A percentile compares a stretch with the other conserved stretches of the same genome.
phyloP scores from a whole-genome alignment of 306 rosid species.

The Cicer arietinum region DNA sequence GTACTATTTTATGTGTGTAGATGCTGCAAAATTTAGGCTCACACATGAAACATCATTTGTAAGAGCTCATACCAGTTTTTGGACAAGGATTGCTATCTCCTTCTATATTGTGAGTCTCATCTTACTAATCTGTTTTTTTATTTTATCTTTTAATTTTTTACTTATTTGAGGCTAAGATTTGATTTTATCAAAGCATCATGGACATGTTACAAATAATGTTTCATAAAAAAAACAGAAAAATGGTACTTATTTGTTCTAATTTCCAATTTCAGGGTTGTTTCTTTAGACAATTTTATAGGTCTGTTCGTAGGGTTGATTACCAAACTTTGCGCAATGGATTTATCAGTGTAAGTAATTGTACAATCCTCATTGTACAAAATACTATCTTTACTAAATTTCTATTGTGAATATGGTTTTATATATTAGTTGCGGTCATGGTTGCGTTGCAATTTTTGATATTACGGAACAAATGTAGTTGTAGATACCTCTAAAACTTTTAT shows the following conservation, averaged over 20 bases:
- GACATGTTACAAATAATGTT: not conserved
- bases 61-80: conserved; percentile 76
- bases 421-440: not conserved
- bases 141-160: not conserved
- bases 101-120: conserved; percentile 76
- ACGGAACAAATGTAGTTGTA: too few relatives aligned
- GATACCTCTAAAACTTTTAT: too few relatives aligned
- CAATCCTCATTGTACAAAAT: not conserved
- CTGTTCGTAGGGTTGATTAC: conserved; percentile 79
- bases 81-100: conserved; percentile 73
- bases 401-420: not conserved
- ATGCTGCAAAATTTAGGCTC: conserved; percentile 82
- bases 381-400: not conserved
- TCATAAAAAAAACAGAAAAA: not conserved
- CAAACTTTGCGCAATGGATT: conserved; percentile 84
- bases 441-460: too few relatives aligned
- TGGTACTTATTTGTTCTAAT: not conserved
- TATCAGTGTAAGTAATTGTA: conserved; percentile 66
- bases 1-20: conserved; percentile 45
- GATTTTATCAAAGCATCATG: conserved; percentile 2
- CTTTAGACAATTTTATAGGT: conserved; percentile 82
- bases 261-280: conserved; percentile 77
- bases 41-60: conserved; percentile 92
- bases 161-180: not conserved
- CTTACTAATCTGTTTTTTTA: conserved; percentile 11